These are phyloP conservation scores for Laguncularia racemosa DNA, from an alignment of 345 rosid genomes.

Conservation along the genomic window DNA sequence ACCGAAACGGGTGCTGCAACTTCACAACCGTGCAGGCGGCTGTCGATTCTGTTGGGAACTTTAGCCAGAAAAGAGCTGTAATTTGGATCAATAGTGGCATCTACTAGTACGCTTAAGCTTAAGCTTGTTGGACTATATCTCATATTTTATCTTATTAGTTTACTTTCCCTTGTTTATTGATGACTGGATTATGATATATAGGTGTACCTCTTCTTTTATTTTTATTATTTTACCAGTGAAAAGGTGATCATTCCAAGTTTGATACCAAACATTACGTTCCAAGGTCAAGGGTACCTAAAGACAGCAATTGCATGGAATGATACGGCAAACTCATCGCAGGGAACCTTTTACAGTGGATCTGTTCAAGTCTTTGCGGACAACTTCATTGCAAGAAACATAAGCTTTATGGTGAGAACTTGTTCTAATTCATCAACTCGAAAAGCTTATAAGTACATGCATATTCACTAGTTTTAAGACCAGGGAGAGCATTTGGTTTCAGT, in stretches of 20 bases:
- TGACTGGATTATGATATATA: background rate
- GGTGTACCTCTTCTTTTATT: background rate
- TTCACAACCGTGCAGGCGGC: conserved; percentile 84
- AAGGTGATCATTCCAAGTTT: conserved; percentile 54
- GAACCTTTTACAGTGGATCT: conserved; percentile 71
- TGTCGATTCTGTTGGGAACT: conserved; percentile 48
- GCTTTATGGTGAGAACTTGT: conserved; percentile 64
- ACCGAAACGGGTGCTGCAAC: conserved; percentile 74
- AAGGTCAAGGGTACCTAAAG: conserved; percentile 76
- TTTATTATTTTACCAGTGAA: conserved; percentile 36
- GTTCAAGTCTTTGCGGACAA: conserved; percentile 75
- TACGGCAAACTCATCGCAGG: conserved; percentile 66
- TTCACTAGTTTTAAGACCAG: too few relatives aligned
- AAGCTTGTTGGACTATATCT: background rate
- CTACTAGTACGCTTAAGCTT: conserved; percentile 61
- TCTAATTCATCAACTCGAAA: too few relatives aligned
- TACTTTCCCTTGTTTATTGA: background rate
- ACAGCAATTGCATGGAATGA: conserved; percentile 90
- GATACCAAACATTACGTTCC: conserved; percentile 76
- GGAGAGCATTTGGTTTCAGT: too few relatives aligned
- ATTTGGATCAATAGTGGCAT: conserved; percentile 83
- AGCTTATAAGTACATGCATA: too few relatives aligned
- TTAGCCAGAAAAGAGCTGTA: conserved; percentile 50
- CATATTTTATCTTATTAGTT: background rate
- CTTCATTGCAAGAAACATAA: conserved; percentile 73